A percentile compares a stretch with the other conserved stretches of the same genome.
These are phyloP conservation scores for Rhipidocladum racemiflorum DNA, from an alignment of 176 grass and related monocot species.

Conservation along the genomic window DNA sequence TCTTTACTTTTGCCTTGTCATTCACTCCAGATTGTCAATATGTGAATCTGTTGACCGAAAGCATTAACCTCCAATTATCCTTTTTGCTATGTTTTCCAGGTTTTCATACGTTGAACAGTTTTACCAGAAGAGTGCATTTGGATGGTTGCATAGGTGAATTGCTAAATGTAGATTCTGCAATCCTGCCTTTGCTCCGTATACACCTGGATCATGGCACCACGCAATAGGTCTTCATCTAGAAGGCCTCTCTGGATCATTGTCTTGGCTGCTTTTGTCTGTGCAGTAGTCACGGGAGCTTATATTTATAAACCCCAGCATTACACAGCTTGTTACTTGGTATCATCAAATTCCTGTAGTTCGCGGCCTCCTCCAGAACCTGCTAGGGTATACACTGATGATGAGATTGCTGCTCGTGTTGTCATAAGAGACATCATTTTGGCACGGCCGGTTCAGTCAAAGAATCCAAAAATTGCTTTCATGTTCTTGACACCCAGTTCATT, in stretches of 20 bases:
- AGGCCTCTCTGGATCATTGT: conserved; percentile 72
- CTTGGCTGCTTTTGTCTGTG: conserved; percentile 68
- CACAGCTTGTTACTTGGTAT: conserved; percentile 74
- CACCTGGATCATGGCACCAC: conserved; percentile 50
- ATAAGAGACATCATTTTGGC: conserved; percentile 66
- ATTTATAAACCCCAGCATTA: conserved; percentile 64
- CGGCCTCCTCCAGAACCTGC: conserved; percentile 60
- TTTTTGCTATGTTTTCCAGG: conserved; percentile 9
- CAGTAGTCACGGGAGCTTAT: conserved; percentile 51
- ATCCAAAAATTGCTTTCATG: conserved; percentile 98
- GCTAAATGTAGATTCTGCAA: conserved; percentile 52
- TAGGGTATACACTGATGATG: conserved; percentile 84
- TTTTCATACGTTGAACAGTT: not conserved
- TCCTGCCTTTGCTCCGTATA: conserved; percentile 20
- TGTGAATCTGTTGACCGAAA: not conserved
- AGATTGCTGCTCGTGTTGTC: conserved; percentile 68
- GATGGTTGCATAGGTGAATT: conserved; percentile 27
- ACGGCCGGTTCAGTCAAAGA: conserved; percentile 59
- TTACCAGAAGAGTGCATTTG: conserved; percentile 26
- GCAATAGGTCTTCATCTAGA: conserved; percentile 64
- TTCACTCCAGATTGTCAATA: not conserved
- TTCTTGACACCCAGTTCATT: conserved; percentile 91
- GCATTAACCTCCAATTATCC: not conserved
- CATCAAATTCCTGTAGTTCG: conserved; percentile 65
- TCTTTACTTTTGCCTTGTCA: not conserved